Evolutionary conservation across 2,329 filamentous ascomycete genomes (phyloP), one percentile per base, ranked within the genome.

Genomic region (Neospermospora avenae): DNA sequence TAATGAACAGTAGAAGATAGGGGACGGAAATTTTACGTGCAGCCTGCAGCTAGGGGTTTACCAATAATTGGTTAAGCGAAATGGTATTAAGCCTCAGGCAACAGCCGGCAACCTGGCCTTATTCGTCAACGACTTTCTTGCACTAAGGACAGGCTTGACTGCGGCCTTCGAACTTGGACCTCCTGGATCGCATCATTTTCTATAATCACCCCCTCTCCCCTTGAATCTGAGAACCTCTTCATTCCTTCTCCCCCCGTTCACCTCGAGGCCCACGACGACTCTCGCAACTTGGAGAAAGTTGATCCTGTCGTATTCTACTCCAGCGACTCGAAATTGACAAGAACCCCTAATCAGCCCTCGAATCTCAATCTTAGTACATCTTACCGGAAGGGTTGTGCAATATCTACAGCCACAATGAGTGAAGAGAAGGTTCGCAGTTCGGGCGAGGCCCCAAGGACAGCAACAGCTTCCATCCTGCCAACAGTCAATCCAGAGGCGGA

Each of bases 361-460:
- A 35, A 52, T 53, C 58, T 31, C 49, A 41, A 60, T 58, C 28
- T 52, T 59, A 59, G 34, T 24, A 22, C 53, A 31, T n/a, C 28
- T 31, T 10, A 10, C 24, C 5, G 28, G 25, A 48, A 55, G 35
- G 14, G 16, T 35, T 22, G 25, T 31, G 60, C 56, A 53, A 59
- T 57, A 71, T 61, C 49, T 61, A 59, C 60, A 56, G 71, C 63
- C 72, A 78, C 74, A 63, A 89, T 88, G 85, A 82, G 76, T 65
- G 89, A 89, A 74, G 90, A 96, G 76, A 97, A 96, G 79, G 87
- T 83, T 69, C 88, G 93, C 73, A 81, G 86, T 70, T 96, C 91
- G 49, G 89, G 89, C 75, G 93, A 96, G 75, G 80, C 83, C 70
- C 79, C 84, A 59, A 84, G 88, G 75, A 70, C 76, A 56, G 82